Evolutionary conservation across 192 early-diverging fungal genomes (phyloP), one percentile per base, ranked within the genome.

Genomic region (Entomortierella lignicola): DNA sequence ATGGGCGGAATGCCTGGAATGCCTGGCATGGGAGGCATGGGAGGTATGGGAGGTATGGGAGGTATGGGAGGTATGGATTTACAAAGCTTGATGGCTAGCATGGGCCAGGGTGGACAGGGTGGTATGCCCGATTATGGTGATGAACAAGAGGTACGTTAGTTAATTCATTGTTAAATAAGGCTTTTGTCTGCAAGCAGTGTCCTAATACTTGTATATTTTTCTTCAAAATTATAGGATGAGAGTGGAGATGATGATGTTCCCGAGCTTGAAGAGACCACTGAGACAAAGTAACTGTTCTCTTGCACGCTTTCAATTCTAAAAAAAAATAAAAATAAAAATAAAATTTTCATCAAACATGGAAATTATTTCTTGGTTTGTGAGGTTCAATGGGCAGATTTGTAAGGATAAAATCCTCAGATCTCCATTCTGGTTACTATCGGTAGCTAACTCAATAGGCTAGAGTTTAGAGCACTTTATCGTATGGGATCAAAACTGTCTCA

Each of bases 1-100:
- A 86, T 89, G 87, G 84, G 85, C 37, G 82, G 85, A 26, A 85
- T 90, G 85, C 82, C 71, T 34, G 89, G 86, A 48, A 88, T 89
- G 85, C 69, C 72, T 11, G 84, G 85, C 23, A 82, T 87, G 85
- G 79, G 81, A 7, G 83, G 81, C 43, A 72, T 65, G 73, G 39
- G 51, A 2, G 69, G 68, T 21, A 66, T 77, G 74, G 34, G 41
- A 0, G 74, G 71, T 41, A 72, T 64, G 63, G 55, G 62, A 2
- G 62, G 73, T n/a, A 59, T 62, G 60, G 74, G 66, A 1, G 66
- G 66, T 3, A 63, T 77, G 54, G 73, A 60, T 25, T 18, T 63
- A 27, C 63, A 66, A 43, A 32, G 27, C 32, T 52, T 73, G 47
- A 64, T 66, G 71, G 63, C 56, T 32, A 43, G 51, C 31, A 73